Evolutionary conservation across 2,329 filamentous ascomycete species (phyloP), one percentile per base, ranked within the genome.

Genomic region (Botryosphaeria agaves): DNA sequence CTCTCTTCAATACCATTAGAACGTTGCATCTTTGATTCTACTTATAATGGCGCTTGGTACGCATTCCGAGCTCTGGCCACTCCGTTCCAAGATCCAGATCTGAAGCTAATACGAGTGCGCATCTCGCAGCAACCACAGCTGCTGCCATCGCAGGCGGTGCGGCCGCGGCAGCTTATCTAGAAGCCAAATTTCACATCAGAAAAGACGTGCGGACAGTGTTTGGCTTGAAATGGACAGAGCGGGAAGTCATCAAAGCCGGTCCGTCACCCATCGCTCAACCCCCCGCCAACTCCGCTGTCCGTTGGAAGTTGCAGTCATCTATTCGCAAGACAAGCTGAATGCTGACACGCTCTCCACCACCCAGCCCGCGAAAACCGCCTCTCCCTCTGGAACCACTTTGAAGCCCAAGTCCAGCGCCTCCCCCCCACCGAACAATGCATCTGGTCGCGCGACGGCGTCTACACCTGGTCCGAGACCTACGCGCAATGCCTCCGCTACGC

Each of bases 361-460:
- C 34, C 36, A 66, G 67, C 57, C 14, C 53, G 59, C 31, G 55
- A 64, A 26, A 66, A 68, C 8, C 59, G 64, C 14, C 41, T 62
- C 5, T 78, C 69, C 14, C 56, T 70, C 1, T 83, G 75, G 63
- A 78, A 79, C 48, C 52, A 67, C 32, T 72, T 83, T 44, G 68
- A 74, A 43, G 55, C 62, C 8, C 53, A 64, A 5, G 72, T 63
- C 9, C 55, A 61, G 26, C 51, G 55, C 14, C 58, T 65, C 18
- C 66, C 63, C 7, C 17, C 49, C 33, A 35, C 46, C 1, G 54
- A 66, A 26, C 59, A 66, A 34, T 71, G 69, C 39, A 63, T 84
- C 41, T 83, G 78, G 78, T 76, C 72, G 23, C 67, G 72, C 7
- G 57, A 58, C 26, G 63, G 66, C 14, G 62, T 57, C 39, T 74